These are phyloP conservation scores for Saccharomycopsis olivae DNA, from an alignment of 805 yeast species.

Conservation along the genomic window DNA sequence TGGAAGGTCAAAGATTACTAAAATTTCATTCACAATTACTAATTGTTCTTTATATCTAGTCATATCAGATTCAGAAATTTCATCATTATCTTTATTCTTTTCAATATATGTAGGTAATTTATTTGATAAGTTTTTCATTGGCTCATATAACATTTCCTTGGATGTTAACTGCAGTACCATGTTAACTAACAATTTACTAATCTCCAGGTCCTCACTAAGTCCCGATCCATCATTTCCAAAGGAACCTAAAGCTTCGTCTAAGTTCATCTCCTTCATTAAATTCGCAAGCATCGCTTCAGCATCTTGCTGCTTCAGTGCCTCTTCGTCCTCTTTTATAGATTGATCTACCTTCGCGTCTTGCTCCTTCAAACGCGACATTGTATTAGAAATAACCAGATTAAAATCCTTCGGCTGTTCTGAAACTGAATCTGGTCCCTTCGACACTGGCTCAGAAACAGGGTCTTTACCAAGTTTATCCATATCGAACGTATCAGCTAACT, in stretches of 20 bases:
- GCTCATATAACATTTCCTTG: constrained; percentile 79
- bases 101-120: constrained; percentile 67
- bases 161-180: constrained; percentile 76
- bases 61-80: constrained; percentile 36
- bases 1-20: constrained; percentile 54
- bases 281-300: constrained; percentile 58
- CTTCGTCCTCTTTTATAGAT: constrained; percentile 34
- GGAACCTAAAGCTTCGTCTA: constrained; percentile 31
- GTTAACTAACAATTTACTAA: constrained; percentile 52
- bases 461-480: constrained; percentile 21
- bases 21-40: constrained; percentile 47
- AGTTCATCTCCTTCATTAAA: constrained; percentile 28
- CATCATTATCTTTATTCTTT: constrained; percentile 33
- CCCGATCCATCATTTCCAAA: constrained; percentile 29
- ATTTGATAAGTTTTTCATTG: constrained; percentile 66
- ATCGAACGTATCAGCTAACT: constrained; percentile 22
- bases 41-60: constrained; percentile 52
- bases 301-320: constrained; percentile 35
- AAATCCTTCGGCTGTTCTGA: constrained; percentile 28
- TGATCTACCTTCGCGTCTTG: constrained; percentile 65
- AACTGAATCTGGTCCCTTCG: not conserved
- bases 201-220: constrained; percentile 37
- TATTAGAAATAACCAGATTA: constrained; percentile 66
- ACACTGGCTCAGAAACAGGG: not conserved
- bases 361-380: constrained; percentile 69